phyloP scores from a whole-genome alignment of 495 filamentous ascomycete species.

The Saxophila tyrrhenica region DNA sequence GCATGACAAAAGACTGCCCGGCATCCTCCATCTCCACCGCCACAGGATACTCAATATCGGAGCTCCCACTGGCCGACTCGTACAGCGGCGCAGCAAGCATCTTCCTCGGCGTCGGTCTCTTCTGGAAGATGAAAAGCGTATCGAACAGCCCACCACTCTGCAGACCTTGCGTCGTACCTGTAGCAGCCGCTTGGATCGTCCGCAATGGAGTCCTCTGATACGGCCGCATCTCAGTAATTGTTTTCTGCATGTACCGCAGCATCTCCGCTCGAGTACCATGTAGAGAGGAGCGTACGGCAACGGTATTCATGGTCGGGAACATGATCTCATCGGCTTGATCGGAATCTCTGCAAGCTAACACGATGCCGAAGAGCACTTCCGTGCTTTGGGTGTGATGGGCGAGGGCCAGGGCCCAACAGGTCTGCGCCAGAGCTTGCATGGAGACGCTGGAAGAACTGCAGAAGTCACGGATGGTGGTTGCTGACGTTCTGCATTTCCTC shows the following conservation, averaged over 20 bases:
- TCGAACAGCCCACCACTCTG: constrained; percentile 32
- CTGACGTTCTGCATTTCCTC: constrained; percentile 29
- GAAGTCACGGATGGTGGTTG: constrained; percentile 35
- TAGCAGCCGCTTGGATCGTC: constrained; percentile 36
- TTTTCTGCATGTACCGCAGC: constrained; percentile 50
- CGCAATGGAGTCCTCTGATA: constrained; percentile 59
- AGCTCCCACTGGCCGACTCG: constrained; percentile 44
- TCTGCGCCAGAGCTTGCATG: constrained; percentile 53
- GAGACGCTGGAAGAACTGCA: constrained; percentile 48
- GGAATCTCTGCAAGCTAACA: constrained; percentile 57
- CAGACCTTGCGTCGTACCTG: constrained; percentile 29
- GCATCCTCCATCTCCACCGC: constrained; percentile 64
- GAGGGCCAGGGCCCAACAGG: constrained; percentile 53
- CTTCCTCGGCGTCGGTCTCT: constrained; percentile 3
- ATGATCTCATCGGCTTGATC: constrained; percentile 46
- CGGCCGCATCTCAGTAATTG: constrained; percentile 37
- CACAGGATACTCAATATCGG: constrained; percentile 65
- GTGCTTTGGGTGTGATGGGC: constrained; percentile 42
- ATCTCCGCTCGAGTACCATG: constrained; percentile 51
- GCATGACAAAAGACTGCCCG: constrained; percentile 46
- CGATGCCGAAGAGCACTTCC: constrained; percentile 59
- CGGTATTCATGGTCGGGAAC: constrained; percentile 73
- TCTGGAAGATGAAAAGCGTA: constrained; percentile 63
- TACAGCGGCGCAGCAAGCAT: constrained; percentile 30
- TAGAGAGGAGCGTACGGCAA: constrained; percentile 50